These are phyloP conservation scores for Beauveria rudraprayagi DNA, from an alignment of 2,329 filamentous ascomycete species.

Conservation along the genomic window DNA sequence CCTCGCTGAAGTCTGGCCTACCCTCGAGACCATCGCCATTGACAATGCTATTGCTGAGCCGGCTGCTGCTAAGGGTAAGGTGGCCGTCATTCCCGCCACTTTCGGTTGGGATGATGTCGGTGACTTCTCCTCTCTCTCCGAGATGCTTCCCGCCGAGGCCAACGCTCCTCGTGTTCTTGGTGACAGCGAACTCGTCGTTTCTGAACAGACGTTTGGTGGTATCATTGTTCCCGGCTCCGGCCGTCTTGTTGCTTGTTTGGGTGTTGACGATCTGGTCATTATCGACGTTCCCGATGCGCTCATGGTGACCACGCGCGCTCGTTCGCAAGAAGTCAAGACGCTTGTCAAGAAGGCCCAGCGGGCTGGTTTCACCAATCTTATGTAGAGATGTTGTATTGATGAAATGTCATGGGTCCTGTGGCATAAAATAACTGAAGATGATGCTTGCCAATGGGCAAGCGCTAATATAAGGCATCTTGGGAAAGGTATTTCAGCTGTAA, in stretches of 20 bases:
- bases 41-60: conserved; percentile 22
- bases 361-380: conserved; percentile 17
- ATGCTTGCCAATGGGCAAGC: background rate
- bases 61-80: conserved; percentile 19
- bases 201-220: conserved; percentile 20
- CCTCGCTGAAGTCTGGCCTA: conserved; percentile 19
- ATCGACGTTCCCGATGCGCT: conserved; percentile 20
- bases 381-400: conserved; percentile 14
- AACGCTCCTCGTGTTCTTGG: conserved; percentile 19
- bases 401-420: conserved; percentile 2
- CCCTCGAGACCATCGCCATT: conserved; percentile 20
- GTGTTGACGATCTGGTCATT: conserved; percentile 21
- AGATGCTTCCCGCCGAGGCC: conserved; percentile 20
- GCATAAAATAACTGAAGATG: conserved; percentile 4
- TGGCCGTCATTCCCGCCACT: conserved; percentile 20
- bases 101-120: conserved; percentile 22
- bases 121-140: conserved; percentile 20
- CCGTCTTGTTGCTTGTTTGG: conserved; percentile 19
- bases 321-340: conserved; percentile 21
- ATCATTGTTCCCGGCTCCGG: conserved; percentile 20
- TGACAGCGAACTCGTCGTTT: conserved; percentile 18
- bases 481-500: conserved; percentile 11
- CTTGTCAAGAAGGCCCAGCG: conserved; percentile 20
- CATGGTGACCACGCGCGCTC: conserved; percentile 20
- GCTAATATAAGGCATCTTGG: conserved; percentile 7